Evolutionary conservation across 306 rosid species (phyloP).

Genomic region (Phaseolus lunatus): DNA sequence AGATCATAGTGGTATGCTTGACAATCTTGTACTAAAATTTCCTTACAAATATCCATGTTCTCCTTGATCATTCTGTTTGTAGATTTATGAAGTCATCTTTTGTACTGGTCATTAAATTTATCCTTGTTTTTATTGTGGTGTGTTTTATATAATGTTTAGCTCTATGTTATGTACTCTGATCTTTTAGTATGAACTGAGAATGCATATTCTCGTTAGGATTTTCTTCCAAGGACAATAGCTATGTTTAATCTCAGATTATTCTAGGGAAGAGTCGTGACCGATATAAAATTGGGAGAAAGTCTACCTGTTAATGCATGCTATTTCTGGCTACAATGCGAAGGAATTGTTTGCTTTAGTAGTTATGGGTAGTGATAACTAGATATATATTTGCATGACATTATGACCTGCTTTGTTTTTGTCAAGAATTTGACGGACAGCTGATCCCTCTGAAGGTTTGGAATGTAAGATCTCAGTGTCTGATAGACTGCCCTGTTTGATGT

Average conservation of each 20-base stretch:
- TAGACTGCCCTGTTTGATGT: constrained; percentile 34
- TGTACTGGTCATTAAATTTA: constrained; percentile 16
- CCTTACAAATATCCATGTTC: background rate
- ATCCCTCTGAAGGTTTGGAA: constrained; percentile 35
- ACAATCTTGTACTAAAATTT: constrained; percentile 44
- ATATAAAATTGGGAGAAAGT: constrained; percentile 11
- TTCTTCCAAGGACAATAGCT: constrained; percentile 22
- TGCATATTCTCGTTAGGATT: constrained; percentile 13
- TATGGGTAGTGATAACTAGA: constrained; percentile 9
- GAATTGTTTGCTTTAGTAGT: constrained; percentile 3
- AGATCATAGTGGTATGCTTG: constrained; percentile 82
- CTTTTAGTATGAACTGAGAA: constrained; percentile 22
- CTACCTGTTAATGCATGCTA: constrained; percentile 4
- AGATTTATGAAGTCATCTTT: constrained; percentile 1
- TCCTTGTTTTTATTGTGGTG: background rate
- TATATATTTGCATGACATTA: constrained; percentile 12
- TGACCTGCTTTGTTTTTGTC: constrained; percentile 33
- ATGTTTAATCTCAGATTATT: background rate
- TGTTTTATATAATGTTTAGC: constrained; percentile 25
- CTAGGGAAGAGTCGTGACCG: background rate
- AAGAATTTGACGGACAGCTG: constrained; percentile 20
- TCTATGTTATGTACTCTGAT: constrained; percentile 9
- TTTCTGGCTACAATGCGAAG: background rate
- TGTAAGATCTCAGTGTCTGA: constrained; percentile 13
- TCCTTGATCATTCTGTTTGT: constrained; percentile 19